These are phyloP conservation scores for Taxillus chinensis DNA, from an alignment of 164 flowering plant species.

Conservation along the genomic window DNA sequence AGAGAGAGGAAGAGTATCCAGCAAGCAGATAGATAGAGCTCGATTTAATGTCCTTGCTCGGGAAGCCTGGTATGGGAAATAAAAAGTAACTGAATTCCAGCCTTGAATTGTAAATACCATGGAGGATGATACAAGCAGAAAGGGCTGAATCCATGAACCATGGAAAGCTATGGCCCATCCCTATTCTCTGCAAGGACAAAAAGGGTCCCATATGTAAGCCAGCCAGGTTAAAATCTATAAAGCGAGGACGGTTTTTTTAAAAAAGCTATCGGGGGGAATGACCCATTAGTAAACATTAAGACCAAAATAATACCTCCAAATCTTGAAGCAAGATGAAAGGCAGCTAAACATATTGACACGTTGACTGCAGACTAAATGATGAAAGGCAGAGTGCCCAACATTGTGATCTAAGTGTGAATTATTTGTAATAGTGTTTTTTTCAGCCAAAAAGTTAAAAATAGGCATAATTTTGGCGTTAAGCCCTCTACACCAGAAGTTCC, in stretches of 20 bases:
- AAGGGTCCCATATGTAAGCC: neutral
- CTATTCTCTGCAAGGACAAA: constrained; percentile 54
- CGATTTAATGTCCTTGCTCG: too few species aligned
- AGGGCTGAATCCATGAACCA: constrained; percentile 72
- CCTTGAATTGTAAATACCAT: constrained; percentile 53
- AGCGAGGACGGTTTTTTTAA: neutral
- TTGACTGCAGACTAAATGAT: too few species aligned
- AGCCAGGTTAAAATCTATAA: neutral
- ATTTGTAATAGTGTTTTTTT: too few species aligned
- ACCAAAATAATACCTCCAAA: neutral
- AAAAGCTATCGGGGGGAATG: neutral
- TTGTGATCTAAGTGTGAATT: too few species aligned
- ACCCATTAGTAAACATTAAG: neutral
- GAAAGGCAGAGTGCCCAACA: too few species aligned
- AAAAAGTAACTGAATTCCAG: constrained; percentile 44
- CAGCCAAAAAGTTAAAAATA: too few species aligned
- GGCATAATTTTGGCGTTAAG: too few species aligned
- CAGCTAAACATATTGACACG: too few species aligned
- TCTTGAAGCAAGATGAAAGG: too few species aligned
- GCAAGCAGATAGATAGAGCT: constrained; percentile 56
- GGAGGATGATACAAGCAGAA: constrained; percentile 67
- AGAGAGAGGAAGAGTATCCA: constrained; percentile 59
- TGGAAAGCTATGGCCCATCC: constrained; percentile 57
- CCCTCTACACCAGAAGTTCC: too few species aligned
- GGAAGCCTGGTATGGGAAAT: constrained; percentile 10